Evolutionary conservation across 345 rosid species (phyloP), one percentile per base, ranked within the genome.

Genomic region (Hevea brasiliensis): DNA sequence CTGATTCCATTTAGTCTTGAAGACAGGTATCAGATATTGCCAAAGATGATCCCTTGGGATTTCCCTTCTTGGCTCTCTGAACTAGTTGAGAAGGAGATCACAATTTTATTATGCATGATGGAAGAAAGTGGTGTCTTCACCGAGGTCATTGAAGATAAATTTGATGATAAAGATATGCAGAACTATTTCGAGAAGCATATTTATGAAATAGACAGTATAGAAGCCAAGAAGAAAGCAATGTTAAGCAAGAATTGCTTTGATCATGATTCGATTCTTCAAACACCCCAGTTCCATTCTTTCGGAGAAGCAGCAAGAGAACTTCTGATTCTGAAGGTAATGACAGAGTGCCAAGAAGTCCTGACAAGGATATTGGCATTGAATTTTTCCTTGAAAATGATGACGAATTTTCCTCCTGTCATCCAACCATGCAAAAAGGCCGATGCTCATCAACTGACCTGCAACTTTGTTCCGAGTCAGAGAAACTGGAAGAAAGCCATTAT

Each of bases 251-350:
- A 87, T 67, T 77, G 80, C 78, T 89, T 84, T 67, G 74, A 84
- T 64, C 67, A 78, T 47, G 82, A 88, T 71, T 79, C 57, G 77
- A 79, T 79, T 77, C 84, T 73, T 81, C 87, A 40, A 80, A 81
- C 74, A 80, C 80, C 66, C 89, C 84, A 50, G 65, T 82, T 67
- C 77, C 87, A 59, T 78, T 81, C 69, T 70, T 85, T 44, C 76
- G 56, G 42, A 73, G 72, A 68, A 87, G 79, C 27, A 61, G 71
- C 20, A 82, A 84, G 78, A 88, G 88, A 68, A 89, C 93, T 70
- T 95, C 97, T 12, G 98, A 92, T 80, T 92, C 99, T 3, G 98
- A 95, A 83, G 91, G 86, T 71, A n/a, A n/a, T n/a, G n/a, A n/a
- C 50, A 71, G 67, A 61, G 70, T 20, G 69, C 70, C 76, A 78